Percentiles rank a stretch among this genome's conserved stretches.
Evolutionary conservation across 129 eudicot genomes (phyloP).

Genomic region (Kitagawia praeruptora): DNA sequence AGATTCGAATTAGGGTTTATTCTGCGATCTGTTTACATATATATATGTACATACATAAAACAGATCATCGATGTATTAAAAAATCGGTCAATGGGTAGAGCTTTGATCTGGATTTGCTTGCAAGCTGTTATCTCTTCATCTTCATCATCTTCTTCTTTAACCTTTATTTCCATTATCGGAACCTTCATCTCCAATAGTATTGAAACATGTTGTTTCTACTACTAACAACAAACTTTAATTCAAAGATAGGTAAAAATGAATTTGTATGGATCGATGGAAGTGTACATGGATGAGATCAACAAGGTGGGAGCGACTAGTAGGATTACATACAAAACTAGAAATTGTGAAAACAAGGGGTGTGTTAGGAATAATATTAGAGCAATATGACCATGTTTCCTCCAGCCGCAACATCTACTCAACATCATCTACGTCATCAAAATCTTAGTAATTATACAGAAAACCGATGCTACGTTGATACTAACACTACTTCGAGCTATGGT

Average conservation of each 20-base stretch:
- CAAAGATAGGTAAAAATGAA: not conserved
- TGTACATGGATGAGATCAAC: not conserved
- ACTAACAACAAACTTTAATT: not conserved
- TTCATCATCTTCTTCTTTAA: not conserved
- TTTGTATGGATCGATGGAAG: not conserved
- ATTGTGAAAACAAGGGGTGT: not conserved
- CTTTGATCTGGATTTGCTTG: not conserved
- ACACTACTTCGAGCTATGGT: constrained; percentile 9
- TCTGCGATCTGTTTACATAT: constrained; percentile 5
- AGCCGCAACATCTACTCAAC: constrained; percentile 7
- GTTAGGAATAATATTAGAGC: constrained; percentile 18
- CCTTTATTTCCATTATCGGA: not conserved
- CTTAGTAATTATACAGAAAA: constrained; percentile 11
- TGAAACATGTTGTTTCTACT: not conserved
- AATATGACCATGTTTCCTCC: constrained; percentile 57
- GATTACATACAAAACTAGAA: not conserved
- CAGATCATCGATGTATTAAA: not conserved
- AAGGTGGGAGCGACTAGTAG: not conserved
- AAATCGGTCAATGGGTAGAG: constrained; percentile 19
- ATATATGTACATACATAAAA: not conserved
- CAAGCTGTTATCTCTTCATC: not conserved
- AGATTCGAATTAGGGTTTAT: constrained; percentile 22
- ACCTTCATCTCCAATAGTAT: not conserved
- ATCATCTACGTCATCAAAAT: constrained; percentile 6
- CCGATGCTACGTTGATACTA: not conserved